A percentile compares a stretch with the other conserved stretches of the same genome.
Evolutionary conservation across 257 asterid genomes (phyloP).

Genomic region (Ballota nigra): DNA sequence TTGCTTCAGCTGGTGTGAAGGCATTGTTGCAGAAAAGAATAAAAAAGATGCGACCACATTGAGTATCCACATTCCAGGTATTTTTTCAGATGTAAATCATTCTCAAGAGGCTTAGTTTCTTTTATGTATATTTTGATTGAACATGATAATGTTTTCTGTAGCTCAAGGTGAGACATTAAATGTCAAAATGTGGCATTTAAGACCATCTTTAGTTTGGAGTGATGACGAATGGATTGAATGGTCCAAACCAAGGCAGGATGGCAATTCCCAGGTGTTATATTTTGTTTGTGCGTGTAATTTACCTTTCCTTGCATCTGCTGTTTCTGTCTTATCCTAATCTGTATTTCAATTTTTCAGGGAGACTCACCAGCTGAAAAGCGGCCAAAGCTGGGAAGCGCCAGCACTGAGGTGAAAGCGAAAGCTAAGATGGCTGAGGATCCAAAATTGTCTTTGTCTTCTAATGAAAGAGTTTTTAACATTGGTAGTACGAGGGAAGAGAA

Average conservation of each 20-base stretch:
- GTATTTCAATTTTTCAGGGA: constrained; percentile 53
- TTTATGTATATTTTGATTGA: constrained; percentile 13
- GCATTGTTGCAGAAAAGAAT: constrained; percentile 69
- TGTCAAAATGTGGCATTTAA: constrained; percentile 76
- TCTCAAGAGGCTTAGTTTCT: constrained; percentile 2
- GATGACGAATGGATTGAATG: constrained; percentile 86
- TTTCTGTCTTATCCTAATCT: constrained; percentile 10
- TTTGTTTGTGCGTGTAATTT: neutral
- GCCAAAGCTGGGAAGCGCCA: constrained; percentile 50
- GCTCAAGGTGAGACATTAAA: constrained; percentile 56
- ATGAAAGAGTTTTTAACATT: constrained; percentile 55
- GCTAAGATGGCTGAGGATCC: constrained; percentile 49
- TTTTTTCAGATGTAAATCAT: neutral
- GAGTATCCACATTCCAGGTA: constrained; percentile 84
- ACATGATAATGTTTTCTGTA: constrained; percentile 27
- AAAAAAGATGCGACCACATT: constrained; percentile 59
- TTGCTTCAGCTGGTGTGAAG: constrained; percentile 91
- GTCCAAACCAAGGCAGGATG: constrained; percentile 46
- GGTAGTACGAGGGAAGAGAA: constrained; percentile 59
- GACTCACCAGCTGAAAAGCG: constrained; percentile 85
- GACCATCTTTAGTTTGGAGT: constrained; percentile 81
- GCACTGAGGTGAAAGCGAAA: constrained; percentile 50
- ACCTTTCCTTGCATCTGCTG: neutral
- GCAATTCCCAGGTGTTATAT: constrained; percentile 54
- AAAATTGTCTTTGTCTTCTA: constrained; percentile 55